These are phyloP conservation scores for Heritiera littoralis DNA, from an alignment of 345 rosid genomes.

Conservation along the genomic window DNA sequence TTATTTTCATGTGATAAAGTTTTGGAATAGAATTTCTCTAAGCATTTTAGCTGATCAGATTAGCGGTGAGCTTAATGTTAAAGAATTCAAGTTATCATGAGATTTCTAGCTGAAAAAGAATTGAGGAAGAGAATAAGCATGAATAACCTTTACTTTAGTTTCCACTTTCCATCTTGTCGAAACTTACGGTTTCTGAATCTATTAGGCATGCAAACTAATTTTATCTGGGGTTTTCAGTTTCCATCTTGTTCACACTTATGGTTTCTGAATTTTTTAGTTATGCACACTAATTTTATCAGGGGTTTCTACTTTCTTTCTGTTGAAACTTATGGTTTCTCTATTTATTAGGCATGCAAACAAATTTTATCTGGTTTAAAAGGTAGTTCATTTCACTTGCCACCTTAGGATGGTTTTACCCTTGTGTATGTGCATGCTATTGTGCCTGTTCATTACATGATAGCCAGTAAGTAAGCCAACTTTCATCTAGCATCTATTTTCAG, in stretches of 20 bases:
- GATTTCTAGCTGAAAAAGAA: neutral
- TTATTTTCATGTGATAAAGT: neutral
- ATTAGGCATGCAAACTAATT: neutral
- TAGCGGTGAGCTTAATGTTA: neutral
- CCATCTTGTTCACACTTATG: neutral
- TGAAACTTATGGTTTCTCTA: neutral
- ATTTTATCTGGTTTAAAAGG: neutral
- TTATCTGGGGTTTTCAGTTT: neutral
- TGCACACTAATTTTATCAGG: neutral
- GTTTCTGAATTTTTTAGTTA: neutral
- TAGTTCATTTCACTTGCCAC: neutral
- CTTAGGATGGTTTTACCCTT: neutral
- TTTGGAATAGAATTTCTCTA: neutral
- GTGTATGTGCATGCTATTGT: neutral
- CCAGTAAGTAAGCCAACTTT: neutral
- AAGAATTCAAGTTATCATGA: neutral
- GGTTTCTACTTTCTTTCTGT: neutral
- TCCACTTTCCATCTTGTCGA: neutral
- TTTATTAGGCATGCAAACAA: neutral
- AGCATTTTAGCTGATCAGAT: neutral
- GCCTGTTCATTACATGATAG: neutral
- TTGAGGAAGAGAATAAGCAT: neutral
- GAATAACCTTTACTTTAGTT: neutral
- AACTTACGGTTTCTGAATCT: neutral
- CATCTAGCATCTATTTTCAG: neutral